phyloP scores from a whole-genome alignment of 176 grass and related monocot genomes.

The Phragmites australis region DNA sequence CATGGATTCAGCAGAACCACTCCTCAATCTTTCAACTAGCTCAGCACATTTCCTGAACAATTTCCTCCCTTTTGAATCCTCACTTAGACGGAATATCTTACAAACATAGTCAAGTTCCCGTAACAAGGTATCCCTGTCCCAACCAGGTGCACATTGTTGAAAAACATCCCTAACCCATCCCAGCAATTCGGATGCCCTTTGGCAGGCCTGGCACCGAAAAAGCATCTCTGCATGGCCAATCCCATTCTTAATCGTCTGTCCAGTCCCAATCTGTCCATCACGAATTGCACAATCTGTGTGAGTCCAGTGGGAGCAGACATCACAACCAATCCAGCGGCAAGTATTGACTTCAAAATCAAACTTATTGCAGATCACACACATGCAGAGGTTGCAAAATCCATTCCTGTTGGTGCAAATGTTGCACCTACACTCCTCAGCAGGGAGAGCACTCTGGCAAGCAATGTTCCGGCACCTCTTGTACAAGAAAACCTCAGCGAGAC shows the following conservation, averaged over 20 bases:
- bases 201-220: slow-evolving; percentile 82
- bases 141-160: slow-evolving; percentile 70
- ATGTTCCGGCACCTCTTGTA: slow-evolving; percentile 88
- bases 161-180: slow-evolving; percentile 90
- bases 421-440: slow-evolving; percentile 68
- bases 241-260: slow-evolving; percentile 50
- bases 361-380: slow-evolving; percentile 85
- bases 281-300: slow-evolving; percentile 85
- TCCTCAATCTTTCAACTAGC: slow-evolving; percentile 68
- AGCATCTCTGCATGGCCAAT: slow-evolving; percentile 53
- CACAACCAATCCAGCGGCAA: slow-evolving; percentile 91
- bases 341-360: slow-evolving; percentile 94
- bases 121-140: slow-evolving; percentile 63
- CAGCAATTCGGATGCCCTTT: slow-evolving; percentile 69
- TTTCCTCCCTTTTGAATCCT: slow-evolving; percentile 66
- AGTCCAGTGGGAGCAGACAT: slow-evolving; percentile 87
- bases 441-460: slow-evolving; percentile 65
- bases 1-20: slow-evolving; percentile 48
- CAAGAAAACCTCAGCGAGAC: slow-evolving; percentile 69
- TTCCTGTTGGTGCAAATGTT: slow-evolving; percentile 57
- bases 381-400: slow-evolving; percentile 86
- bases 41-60: slow-evolving; percentile 59
- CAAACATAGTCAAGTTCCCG: slow-evolving; percentile 77
- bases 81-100: slow-evolving; percentile 79
- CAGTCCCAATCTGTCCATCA: slow-evolving; percentile 50